These are phyloP conservation scores for Astrephomene gubernaculifera DNA, from an alignment of 139 green algal genomes.

Conservation along the genomic window DNA sequence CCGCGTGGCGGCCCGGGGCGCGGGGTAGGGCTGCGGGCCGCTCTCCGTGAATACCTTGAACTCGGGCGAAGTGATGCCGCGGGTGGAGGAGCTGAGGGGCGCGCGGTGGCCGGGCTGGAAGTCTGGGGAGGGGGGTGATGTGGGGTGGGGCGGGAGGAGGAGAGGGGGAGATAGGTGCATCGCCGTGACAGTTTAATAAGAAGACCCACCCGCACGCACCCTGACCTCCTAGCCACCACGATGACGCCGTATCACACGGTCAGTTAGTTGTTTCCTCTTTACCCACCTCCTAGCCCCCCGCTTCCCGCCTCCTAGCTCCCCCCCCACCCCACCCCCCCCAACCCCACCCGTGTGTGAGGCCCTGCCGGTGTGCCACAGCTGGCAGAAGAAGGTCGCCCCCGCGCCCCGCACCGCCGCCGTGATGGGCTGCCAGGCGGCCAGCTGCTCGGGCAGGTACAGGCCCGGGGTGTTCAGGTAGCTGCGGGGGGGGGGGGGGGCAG, in stretches of 20 bases:
- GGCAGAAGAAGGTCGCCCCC: conserved; percentile 79
- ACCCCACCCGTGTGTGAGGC: conserved; percentile 60
- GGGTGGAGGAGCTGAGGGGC: conserved; percentile 71
- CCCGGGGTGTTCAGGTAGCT: conserved; percentile 65
- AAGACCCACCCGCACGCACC: too few species aligned
- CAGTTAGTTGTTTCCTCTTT: too few species aligned
- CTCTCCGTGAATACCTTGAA: conserved; percentile 45
- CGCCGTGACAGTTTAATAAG: neutral
- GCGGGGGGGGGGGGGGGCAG: neutral
- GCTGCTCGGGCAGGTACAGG: conserved; percentile 82
- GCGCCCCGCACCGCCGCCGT: conserved; percentile 80
- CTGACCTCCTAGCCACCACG: too few species aligned
- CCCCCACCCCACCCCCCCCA: neutral
- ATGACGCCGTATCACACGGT: too few species aligned
- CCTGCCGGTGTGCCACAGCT: conserved; percentile 85
- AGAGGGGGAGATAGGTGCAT: neutral
- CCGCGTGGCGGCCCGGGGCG: conserved; percentile 24
- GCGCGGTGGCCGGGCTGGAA: conserved; percentile 66
- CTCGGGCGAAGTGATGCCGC: conserved; percentile 49
- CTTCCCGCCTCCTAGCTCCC: neutral
- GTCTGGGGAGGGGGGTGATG: conserved; percentile 13
- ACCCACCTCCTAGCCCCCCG: too few species aligned
- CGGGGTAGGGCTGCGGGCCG: conserved; percentile 4
- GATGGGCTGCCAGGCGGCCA: conserved; percentile 90
- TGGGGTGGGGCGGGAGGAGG: neutral